Evolutionary conservation across 495 filamentous ascomycete genomes (phyloP).

Genomic region (Terfezia boudieri): DNA sequence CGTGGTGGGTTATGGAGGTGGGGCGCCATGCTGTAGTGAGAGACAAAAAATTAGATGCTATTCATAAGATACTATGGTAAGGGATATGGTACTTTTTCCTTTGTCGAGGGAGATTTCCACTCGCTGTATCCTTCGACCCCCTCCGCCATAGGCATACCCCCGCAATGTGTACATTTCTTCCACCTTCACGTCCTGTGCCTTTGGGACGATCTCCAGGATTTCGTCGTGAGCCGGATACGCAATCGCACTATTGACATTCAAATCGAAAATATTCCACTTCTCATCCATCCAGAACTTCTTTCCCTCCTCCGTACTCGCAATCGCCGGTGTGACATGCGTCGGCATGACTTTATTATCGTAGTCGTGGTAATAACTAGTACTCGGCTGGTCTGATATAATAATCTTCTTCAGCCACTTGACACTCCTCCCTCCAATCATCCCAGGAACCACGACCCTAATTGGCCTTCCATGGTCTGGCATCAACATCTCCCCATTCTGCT

Average conservation of each 20-base stretch:
- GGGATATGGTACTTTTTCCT: slow-evolving; percentile 21
- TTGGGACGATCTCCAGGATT: slow-evolving; percentile 20
- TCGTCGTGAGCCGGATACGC: slow-evolving; percentile 72
- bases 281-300: slow-evolving; percentile 76
- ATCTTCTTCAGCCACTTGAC: slow-evolving; percentile 89
- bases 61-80: neutral
- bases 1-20: slow-evolving; percentile 62
- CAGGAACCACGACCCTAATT: slow-evolving; percentile 64
- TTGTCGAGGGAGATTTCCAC: slow-evolving; percentile 74
- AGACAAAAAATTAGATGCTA: slow-evolving; percentile 7
- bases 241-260: slow-evolving; percentile 69
- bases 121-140: slow-evolving; percentile 63
- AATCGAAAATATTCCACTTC: slow-evolving; percentile 82
- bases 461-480: slow-evolving; percentile 78
- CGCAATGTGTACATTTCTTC: slow-evolving; percentile 38
- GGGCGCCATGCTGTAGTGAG: slow-evolving; percentile 42
- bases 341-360: slow-evolving; percentile 86
- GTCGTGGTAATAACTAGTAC: slow-evolving; percentile 92
- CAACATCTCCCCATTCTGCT: slow-evolving; percentile 77
- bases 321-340: slow-evolving; percentile 69
- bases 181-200: slow-evolving; percentile 1
- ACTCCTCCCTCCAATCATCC: slow-evolving; percentile 82
- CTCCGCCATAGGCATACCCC: slow-evolving; percentile 82
- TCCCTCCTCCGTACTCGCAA: slow-evolving; percentile 36
- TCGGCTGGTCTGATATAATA: slow-evolving; percentile 54